Evolutionary conservation across 139 green algal genomes (phyloP).

Genomic region (Tetraselmis chui): DNA sequence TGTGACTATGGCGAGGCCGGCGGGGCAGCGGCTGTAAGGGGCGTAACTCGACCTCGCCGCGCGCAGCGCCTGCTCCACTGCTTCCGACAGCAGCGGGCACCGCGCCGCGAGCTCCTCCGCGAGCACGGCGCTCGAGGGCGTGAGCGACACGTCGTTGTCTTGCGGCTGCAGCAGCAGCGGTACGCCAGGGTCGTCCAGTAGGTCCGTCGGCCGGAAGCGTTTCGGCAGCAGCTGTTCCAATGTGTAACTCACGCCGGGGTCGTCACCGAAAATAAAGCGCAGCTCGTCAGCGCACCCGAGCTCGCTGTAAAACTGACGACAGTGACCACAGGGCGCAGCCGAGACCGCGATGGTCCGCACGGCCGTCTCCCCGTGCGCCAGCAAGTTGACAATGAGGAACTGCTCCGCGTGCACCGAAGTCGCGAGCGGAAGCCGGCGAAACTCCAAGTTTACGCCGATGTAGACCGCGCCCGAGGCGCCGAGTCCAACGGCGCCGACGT

Average conservation of each 20-base stretch:
- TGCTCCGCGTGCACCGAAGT: constrained; percentile 83
- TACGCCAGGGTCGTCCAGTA: constrained; percentile 33
- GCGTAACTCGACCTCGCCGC: constrained; percentile 43
- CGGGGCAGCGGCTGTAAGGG: constrained; percentile 70
- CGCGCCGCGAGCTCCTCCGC: not conserved
- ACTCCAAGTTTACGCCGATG: constrained; percentile 83
- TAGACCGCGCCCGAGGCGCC: constrained; percentile 66
- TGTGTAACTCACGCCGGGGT: constrained; percentile 17
- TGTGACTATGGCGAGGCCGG: constrained; percentile 54
- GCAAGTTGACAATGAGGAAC: constrained; percentile 68
- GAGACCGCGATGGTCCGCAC: constrained; percentile 58
- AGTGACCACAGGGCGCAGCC: constrained; percentile 79
- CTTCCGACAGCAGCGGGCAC: not conserved
- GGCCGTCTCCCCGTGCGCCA: constrained; percentile 45
- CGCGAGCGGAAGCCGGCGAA: constrained; percentile 59
- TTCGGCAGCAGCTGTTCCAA: constrained; percentile 62
- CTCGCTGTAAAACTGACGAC: constrained; percentile 76
- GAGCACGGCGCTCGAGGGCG: not conserved
- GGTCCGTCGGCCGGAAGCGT: constrained; percentile 65
- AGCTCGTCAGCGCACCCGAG: constrained; percentile 57
- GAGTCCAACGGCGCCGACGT: constrained; percentile 68
- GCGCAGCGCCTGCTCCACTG: not conserved
- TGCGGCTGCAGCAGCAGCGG: constrained; percentile 69
- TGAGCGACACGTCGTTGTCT: constrained; percentile 42
- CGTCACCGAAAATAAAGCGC: constrained; percentile 48